Evolutionary conservation across 768 basidiomycete genomes (phyloP).

Genomic region (Russula earlei): DNA sequence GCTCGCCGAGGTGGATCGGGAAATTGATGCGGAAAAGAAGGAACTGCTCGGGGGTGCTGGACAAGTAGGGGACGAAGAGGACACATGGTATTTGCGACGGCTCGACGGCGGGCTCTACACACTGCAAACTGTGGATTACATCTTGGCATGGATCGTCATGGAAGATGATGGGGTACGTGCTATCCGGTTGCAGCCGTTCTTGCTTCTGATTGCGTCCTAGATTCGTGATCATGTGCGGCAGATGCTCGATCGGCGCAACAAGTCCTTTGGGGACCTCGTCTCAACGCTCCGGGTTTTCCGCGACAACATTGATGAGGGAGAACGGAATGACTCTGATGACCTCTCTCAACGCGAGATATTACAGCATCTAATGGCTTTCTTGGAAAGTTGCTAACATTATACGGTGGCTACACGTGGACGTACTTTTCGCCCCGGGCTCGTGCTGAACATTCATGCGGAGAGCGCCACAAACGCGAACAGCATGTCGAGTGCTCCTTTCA

Average conservation of each 20-base stretch:
- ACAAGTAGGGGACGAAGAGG: conserved; percentile 48
- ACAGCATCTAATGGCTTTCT: conserved; percentile 53
- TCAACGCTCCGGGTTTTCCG: conserved; percentile 60
- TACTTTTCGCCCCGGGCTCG: conserved; percentile 19
- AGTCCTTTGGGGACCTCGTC: conserved; percentile 62
- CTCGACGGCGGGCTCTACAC: conserved; percentile 84
- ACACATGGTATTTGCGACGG: conserved; percentile 75
- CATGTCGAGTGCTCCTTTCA: conserved; percentile 89
- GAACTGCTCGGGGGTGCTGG: conserved; percentile 52
- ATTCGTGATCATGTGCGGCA: conserved; percentile 64
- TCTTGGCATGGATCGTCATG: conserved; percentile 92
- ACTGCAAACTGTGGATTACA: conserved; percentile 87
- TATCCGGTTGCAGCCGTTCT: neutral
- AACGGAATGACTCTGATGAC: conserved; percentile 28
- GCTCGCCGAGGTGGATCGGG: conserved; percentile 50
- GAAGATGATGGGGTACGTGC: conserved; percentile 90
- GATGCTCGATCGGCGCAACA: conserved; percentile 67
- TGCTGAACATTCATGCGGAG: conserved; percentile 12
- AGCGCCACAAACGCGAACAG: conserved; percentile 54
- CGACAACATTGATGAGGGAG: conserved; percentile 60
- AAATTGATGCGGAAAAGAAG: conserved; percentile 62
- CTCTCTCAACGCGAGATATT: conserved; percentile 60
- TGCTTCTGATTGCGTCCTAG: conserved; percentile 32
- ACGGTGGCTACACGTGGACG: neutral
- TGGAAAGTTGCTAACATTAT: conserved; percentile 32